A percentile compares a stretch with the other conserved stretches of the same genome.
These are phyloP conservation scores for Orbilia ellipsospora DNA, from an alignment of 2,329 filamentous ascomycete species.

Conservation along the genomic window DNA sequence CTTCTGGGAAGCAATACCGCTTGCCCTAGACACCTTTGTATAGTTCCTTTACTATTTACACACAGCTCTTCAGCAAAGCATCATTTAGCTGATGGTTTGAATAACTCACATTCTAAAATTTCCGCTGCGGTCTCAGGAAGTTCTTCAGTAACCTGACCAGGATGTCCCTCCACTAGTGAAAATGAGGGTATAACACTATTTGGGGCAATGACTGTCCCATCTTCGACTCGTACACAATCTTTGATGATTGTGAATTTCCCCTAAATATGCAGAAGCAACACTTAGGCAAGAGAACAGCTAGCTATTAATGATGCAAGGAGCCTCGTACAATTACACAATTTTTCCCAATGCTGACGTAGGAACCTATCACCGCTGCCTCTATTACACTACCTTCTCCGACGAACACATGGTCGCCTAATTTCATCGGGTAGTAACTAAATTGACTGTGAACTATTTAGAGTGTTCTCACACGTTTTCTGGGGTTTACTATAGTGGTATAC, in stretches of 20 bases:
- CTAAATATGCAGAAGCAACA: constrained; percentile 28
- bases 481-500: constrained; percentile 24
- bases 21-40: constrained; percentile 40
- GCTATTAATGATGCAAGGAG: background rate
- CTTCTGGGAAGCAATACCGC: background rate
- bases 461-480: background rate
- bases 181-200: constrained; percentile 95
- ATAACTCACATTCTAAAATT: constrained; percentile 57
- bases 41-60: constrained; percentile 36
- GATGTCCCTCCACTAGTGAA: constrained; percentile 85
- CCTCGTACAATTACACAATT: constrained; percentile 72
- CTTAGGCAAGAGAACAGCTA: constrained; percentile 1
- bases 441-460: constrained; percentile 57
- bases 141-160: constrained; percentile 83
- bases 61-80: background rate
- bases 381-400: constrained; percentile 80
- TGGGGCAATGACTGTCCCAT: constrained; percentile 82
- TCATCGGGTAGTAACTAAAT: constrained; percentile 86
- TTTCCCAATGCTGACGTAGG: constrained; percentile 84
- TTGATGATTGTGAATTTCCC: constrained; percentile 77
- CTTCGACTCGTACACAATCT: constrained; percentile 88
- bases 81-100: background rate
- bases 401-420: constrained; percentile 94
- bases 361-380: constrained; percentile 84
- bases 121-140: constrained; percentile 74